phyloP scores from a whole-genome alignment of 768 basidiomycete genomes.

The Suillus brevipes region DNA sequence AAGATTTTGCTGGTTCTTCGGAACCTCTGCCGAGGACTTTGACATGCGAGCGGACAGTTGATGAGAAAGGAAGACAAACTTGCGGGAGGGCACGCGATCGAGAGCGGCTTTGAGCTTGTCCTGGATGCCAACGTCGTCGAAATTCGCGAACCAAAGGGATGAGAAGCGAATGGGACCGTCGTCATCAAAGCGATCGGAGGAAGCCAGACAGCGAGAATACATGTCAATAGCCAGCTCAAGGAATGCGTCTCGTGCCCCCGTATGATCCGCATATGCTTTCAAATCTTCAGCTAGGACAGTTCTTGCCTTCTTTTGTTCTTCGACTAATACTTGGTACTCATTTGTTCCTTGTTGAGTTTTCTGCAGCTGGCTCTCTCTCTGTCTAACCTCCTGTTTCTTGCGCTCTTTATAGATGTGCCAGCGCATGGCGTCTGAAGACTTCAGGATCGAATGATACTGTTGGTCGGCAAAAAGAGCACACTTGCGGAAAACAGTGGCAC shows the following conservation, averaged over 20 bases:
- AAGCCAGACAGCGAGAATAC: constrained; percentile 76
- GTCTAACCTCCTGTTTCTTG: constrained; percentile 68
- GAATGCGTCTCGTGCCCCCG: constrained; percentile 54
- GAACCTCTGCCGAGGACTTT: constrained; percentile 32
- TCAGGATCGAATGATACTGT: constrained; percentile 72
- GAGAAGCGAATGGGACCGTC: constrained; percentile 78
- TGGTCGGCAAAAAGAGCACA: constrained; percentile 89
- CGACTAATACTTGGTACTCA: constrained; percentile 32
- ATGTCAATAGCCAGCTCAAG: constrained; percentile 77
- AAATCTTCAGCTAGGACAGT: constrained; percentile 56
- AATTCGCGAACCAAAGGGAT: constrained; percentile 92
- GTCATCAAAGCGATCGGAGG: constrained; percentile 73
- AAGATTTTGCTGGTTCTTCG: constrained; percentile 57
- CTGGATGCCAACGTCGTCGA: constrained; percentile 57
- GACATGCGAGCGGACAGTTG: constrained; percentile 91
- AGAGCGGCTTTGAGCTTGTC: constrained; percentile 46
- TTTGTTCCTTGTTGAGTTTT: constrained; percentile 21
- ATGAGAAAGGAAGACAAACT: constrained; percentile 90
- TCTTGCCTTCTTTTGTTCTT: constrained; percentile 44
- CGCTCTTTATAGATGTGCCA: constrained; percentile 73
- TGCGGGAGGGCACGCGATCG: constrained; percentile 71
- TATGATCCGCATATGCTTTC: constrained; percentile 40
- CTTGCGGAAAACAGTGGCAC: constrained; percentile 68
- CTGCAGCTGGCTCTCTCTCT: constrained; percentile 41
- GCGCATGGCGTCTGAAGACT: constrained; percentile 68